Percentiles rank a stretch among this genome's conserved stretches.
Conservation (phyloP, 148 eudicot genomes). For the Cornus kousa region DNA sequence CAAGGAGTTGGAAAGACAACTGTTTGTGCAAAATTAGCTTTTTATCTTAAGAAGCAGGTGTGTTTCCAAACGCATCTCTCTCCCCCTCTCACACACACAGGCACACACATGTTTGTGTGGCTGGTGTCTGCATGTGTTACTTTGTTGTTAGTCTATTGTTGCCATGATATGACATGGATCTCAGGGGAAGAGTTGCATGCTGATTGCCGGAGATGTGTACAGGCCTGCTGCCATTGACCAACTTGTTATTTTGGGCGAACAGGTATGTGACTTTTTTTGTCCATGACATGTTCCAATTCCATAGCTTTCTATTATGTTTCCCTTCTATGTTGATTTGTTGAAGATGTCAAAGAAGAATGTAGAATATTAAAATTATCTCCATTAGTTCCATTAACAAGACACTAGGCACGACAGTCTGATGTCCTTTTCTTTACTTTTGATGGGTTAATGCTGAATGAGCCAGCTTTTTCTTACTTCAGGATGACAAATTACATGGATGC, state of each 20-base stretch:
- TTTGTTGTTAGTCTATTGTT: background rate
- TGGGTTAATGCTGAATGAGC: background rate
- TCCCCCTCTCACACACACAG: background rate
- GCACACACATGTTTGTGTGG: background rate
- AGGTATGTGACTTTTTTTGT: constrained; percentile 40
- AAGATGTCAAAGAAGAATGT: background rate
- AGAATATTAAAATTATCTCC: background rate
- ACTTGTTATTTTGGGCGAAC: constrained; percentile 82
- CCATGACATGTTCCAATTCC: background rate
- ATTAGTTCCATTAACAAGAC: too few species aligned
- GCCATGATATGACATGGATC: background rate
- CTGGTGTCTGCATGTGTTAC: background rate
- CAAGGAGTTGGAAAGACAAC: constrained; percentile 99
- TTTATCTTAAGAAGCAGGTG: constrained; percentile 93
- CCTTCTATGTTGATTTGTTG: background rate
- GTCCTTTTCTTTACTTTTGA: background rate
- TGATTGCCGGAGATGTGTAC: constrained; percentile 96
- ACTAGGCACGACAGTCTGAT: background rate
- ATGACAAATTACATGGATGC: background rate
- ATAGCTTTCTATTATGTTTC: background rate
- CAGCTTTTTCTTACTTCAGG: background rate
- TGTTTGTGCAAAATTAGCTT: constrained; percentile 86
- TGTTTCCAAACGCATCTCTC: constrained; percentile 12
- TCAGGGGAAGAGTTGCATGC: constrained; percentile 98
- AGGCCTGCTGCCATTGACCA: constrained; percentile 99